phyloP scores from a whole-genome alignment of 2,329 filamentous ascomycete genomes.

The Ceratocystis harringtonii region DNA sequence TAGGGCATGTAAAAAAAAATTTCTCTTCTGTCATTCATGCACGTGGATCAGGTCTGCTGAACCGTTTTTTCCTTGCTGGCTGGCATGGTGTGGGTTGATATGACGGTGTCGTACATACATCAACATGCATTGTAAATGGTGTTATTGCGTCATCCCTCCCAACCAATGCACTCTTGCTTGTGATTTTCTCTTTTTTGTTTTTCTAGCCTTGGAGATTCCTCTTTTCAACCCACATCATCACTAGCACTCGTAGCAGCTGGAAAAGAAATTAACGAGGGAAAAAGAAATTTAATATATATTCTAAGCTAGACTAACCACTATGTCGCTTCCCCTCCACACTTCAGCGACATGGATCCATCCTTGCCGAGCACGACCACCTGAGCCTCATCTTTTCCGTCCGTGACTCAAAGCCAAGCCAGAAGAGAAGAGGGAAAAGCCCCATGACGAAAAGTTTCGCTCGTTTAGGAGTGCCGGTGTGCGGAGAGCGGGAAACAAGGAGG shows the following conservation, averaged over 20 bases:
- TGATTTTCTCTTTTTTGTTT: no score
- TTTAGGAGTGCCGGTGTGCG: neutral
- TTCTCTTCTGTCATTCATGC: neutral
- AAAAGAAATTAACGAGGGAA: neutral
- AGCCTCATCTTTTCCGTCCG: neutral
- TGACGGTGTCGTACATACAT: neutral
- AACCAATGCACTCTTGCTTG: neutral
- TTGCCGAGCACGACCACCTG: neutral
- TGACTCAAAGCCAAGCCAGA: neutral
- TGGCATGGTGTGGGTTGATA: neutral
- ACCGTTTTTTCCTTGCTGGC: neutral
- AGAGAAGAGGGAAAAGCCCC: neutral
- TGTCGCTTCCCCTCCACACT: neutral
- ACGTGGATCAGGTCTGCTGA: neutral
- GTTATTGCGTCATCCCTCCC: neutral
- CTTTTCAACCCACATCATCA: no score
- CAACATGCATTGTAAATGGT: neutral
- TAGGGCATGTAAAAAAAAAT: neutral
- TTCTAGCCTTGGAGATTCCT: neutral
- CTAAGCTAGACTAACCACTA: neutral
- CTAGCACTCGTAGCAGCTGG: neutral
- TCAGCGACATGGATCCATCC: neutral
- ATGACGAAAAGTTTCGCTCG: neutral
- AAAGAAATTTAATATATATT: neutral
- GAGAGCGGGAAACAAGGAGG: neutral